Evolutionary conservation across 495 filamentous ascomycete species (phyloP).

Genomic region (Hyaloscypha variabilis): DNA sequence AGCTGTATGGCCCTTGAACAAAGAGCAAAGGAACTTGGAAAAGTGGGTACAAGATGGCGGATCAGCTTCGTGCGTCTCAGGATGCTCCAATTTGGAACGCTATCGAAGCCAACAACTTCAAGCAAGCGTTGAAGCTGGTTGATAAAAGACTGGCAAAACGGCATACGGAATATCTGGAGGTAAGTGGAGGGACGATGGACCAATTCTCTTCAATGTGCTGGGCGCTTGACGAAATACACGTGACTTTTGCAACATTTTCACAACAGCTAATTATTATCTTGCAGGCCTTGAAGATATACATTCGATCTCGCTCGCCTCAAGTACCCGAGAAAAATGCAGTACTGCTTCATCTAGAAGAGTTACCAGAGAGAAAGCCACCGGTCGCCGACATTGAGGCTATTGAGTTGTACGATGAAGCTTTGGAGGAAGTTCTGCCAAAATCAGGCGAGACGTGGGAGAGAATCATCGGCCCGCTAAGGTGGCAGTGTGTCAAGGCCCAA

Average conservation of each 20-base stretch:
- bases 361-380: slow-evolving; percentile 33
- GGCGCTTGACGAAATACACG: slow-evolving; percentile 11
- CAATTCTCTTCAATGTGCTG: too few species aligned
- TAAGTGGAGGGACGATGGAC: slow-evolving; percentile 12
- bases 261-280: not conserved
- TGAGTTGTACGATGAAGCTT: slow-evolving; percentile 30
- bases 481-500: slow-evolving; percentile 52
- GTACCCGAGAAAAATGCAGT: slow-evolving; percentile 49
- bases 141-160: slow-evolving; percentile 60
- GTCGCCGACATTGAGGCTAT: slow-evolving; percentile 25
- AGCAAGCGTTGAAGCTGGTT: slow-evolving; percentile 60
- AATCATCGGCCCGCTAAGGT: slow-evolving; percentile 49
- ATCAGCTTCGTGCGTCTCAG: slow-evolving; percentile 39
- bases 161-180: slow-evolving; percentile 45
- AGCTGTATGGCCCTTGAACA: not conserved
- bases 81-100: slow-evolving; percentile 59
- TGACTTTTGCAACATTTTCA: slow-evolving; percentile 9
- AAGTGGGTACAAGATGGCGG: slow-evolving; percentile 1
- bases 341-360: slow-evolving; percentile 35
- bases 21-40: not conserved
- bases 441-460: slow-evolving; percentile 27
- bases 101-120: slow-evolving; percentile 58
- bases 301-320: slow-evolving; percentile 19
- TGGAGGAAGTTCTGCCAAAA: slow-evolving; percentile 18
- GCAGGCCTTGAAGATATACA: slow-evolving; percentile 32